Percentiles rank a stretch among this genome's conserved stretches.
Conservation (phyloP, 73 alveolate genomes). For the Paramecium sonneborni region DNA sequence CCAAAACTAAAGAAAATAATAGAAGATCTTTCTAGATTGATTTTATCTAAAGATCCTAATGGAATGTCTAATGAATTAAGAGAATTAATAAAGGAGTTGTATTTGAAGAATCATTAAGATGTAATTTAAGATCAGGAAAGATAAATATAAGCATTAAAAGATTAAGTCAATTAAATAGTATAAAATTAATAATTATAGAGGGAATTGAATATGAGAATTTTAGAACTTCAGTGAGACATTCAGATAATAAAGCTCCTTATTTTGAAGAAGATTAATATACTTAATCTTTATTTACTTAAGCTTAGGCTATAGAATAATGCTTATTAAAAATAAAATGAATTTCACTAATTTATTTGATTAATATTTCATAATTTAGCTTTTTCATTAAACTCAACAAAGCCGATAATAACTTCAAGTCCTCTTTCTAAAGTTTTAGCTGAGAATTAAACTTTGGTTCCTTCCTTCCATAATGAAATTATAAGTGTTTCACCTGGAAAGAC, state of each 20-base stretch:
- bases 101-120: slow-evolving; percentile 21
- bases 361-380: slow-evolving; percentile 71
- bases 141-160: neutral
- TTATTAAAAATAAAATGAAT: neutral
- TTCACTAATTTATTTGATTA: neutral
- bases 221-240: neutral
- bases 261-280: neutral
- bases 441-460: slow-evolving; percentile 75
- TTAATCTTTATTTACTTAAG: neutral
- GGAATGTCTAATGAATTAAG: slow-evolving; percentile 33
- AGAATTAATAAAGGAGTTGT: neutral
- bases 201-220: slow-evolving; percentile 27
- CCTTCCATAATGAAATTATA: slow-evolving; percentile 81
- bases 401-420: slow-evolving; percentile 73
- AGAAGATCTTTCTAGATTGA: slow-evolving; percentile 44
- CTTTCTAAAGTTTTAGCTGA: slow-evolving; percentile 84
- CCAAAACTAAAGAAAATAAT: slow-evolving; percentile 15
- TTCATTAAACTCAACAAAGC: slow-evolving; percentile 74
- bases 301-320: neutral
- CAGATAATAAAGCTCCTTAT: neutral
- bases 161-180: neutral
- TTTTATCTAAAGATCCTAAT: slow-evolving; percentile 35
- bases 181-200: neutral
- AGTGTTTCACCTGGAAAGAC: slow-evolving; percentile 93
- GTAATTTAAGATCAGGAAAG: slow-evolving; percentile 9